Conservation (phyloP, 805 yeast genomes). For the Dipodascus geniculatus region DNA sequence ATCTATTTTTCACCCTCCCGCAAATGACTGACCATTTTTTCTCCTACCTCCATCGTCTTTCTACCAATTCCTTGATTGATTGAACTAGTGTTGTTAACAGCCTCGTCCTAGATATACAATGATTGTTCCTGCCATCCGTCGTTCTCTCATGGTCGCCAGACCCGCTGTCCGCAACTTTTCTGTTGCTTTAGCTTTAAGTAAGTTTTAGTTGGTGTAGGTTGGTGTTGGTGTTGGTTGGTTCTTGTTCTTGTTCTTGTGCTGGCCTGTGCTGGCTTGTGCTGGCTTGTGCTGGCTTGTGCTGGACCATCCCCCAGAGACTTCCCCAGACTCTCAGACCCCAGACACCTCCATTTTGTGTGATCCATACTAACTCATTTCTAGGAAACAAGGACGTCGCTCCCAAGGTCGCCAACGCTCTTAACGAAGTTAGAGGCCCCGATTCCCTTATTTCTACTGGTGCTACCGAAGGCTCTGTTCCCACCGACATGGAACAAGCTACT, state of each 20-base stretch:
- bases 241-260: too few species aligned
- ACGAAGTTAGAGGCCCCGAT: conserved; percentile 69
- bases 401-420: conserved; percentile 54
- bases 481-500: conserved; percentile 92
- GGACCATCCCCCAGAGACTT: too few species aligned
- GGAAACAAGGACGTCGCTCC: conserved; percentile 27
- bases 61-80: too few species aligned
- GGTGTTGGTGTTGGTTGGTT: too few species aligned
- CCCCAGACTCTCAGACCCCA: too few species aligned
- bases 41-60: too few species aligned
- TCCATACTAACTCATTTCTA: not conserved
- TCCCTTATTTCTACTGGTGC: conserved; percentile 90
- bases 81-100: too few species aligned
- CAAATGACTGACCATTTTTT: too few species aligned
- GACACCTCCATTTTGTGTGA: too few species aligned
- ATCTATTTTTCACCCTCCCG: not conserved
- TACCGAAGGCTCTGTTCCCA: conserved; percentile 68
- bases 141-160: conserved; percentile 1
- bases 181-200: conserved; percentile 1
- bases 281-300: too few species aligned
- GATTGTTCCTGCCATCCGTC: conserved; percentile 4
- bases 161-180: conserved; percentile 1
- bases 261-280: too few species aligned
- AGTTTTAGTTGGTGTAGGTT: not conserved
- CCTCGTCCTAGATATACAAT: too few species aligned